These are phyloP conservation scores for Phanerochaete carnosa DNA, from an alignment of 768 basidiomycete species.

Conservation along the genomic window DNA sequence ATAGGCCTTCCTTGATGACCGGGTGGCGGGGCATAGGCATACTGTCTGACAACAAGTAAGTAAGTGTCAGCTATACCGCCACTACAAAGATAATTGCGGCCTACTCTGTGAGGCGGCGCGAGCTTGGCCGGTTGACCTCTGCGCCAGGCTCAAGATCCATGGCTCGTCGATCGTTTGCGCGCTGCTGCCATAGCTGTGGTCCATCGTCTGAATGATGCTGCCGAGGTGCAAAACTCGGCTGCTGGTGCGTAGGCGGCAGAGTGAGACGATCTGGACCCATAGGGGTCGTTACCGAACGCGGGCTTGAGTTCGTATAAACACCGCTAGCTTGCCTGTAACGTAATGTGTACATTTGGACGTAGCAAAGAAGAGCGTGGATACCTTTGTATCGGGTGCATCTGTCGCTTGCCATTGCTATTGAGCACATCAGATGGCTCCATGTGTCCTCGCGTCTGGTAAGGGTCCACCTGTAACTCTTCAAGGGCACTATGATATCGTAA, in stretches of 20 bases:
- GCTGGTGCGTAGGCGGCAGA: slow-evolving; percentile 56
- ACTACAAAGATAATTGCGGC: slow-evolving; percentile 9
- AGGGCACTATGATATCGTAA: slow-evolving; percentile 28
- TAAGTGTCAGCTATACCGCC: not conserved
- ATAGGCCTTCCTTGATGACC: slow-evolving; percentile 35
- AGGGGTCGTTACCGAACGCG: slow-evolving; percentile 53
- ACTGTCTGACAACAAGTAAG: slow-evolving; percentile 46
- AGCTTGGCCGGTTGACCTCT: slow-evolving; percentile 39
- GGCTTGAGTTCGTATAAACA: slow-evolving; percentile 48
- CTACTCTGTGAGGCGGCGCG: slow-evolving; percentile 50
- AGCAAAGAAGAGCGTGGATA: not conserved
- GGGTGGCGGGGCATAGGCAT: slow-evolving; percentile 55
- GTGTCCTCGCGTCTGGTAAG: slow-evolving; percentile 40
- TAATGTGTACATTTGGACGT: not conserved
- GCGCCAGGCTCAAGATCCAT: not conserved
- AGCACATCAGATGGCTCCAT: slow-evolving; percentile 33
- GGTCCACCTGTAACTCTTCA: slow-evolving; percentile 47
- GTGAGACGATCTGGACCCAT: slow-evolving; percentile 65
- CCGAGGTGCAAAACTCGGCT: slow-evolving; percentile 37
- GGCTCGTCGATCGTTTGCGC: too few species aligned
- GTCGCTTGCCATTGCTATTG: slow-evolving; percentile 68
- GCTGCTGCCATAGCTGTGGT: not conserved
- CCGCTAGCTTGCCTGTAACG: slow-evolving; percentile 14
- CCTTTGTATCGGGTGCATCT: slow-evolving; percentile 44
- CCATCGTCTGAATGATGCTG: slow-evolving; percentile 18